Conservation (phyloP, 768 basidiomycete genomes). For the Exidia glandulosa region DNA sequence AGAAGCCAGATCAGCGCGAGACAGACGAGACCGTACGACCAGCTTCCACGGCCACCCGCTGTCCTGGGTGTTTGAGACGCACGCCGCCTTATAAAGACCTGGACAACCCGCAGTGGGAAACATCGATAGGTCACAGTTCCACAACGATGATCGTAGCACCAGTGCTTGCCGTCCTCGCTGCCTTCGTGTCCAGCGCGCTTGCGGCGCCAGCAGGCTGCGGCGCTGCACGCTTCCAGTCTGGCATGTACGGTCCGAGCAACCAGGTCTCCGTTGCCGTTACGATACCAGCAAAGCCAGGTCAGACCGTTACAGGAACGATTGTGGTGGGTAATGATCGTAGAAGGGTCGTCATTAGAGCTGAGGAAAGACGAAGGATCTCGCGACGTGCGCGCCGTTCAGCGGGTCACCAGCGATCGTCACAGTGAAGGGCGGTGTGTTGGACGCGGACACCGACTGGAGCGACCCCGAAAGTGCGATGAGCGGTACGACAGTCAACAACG, state of each 20-base stretch:
- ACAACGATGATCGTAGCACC: neutral
- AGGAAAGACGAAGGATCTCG: neutral
- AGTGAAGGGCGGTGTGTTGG: neutral
- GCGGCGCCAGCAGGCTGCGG: neutral
- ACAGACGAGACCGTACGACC: too few species aligned
- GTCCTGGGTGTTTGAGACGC: too few species aligned
- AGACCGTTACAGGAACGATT: neutral
- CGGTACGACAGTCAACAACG: neutral
- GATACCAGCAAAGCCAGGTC: neutral
- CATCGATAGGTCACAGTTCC: neutral
- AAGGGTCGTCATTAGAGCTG: neutral
- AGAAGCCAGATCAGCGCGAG: too few species aligned
- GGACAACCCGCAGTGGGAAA: neutral
- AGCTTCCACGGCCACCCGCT: too few species aligned
- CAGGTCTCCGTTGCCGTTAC: neutral
- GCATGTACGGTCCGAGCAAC: neutral
- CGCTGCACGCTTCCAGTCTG: neutral
- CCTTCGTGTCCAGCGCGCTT: neutral
- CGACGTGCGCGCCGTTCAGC: neutral
- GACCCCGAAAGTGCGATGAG: neutral
- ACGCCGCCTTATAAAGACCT: neutral
- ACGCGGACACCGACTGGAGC: neutral
- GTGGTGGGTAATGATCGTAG: neutral
- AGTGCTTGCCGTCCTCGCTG: neutral
- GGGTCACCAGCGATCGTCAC: neutral